Conservation (phyloP, 2,329 filamentous ascomycete species). For the Anthostomella pinea region DNA sequence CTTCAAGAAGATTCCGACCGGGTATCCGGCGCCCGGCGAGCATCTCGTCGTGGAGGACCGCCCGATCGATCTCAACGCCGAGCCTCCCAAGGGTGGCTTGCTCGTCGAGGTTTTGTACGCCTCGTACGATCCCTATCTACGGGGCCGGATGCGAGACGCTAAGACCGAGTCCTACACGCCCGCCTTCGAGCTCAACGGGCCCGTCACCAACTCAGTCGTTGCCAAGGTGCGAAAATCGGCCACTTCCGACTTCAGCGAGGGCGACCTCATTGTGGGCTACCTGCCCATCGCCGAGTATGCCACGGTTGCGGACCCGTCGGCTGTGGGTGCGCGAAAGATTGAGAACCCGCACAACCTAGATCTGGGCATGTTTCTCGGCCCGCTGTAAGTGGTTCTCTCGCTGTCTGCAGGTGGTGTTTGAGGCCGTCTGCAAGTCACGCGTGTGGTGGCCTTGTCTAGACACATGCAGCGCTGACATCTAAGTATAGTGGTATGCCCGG, state of each 20-base stretch:
- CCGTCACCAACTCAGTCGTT: conserved; percentile 58
- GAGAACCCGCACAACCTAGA: conserved; percentile 64
- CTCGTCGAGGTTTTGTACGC: conserved; percentile 63
- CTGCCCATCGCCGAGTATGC: conserved; percentile 62
- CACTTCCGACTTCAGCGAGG: conserved; percentile 56
- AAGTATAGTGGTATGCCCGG: conserved; percentile 82
- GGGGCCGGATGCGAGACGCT: conserved; percentile 62
- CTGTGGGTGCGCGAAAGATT: conserved; percentile 44
- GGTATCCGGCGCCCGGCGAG: conserved; percentile 61
- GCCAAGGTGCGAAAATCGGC: conserved; percentile 65
- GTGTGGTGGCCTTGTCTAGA: too few relatives aligned
- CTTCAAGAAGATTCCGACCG: conserved; percentile 61
- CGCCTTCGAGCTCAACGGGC: conserved; percentile 56
- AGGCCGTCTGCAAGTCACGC: too few relatives aligned
- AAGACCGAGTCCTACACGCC: conserved; percentile 59
- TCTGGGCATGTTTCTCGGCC: conserved; percentile 60
- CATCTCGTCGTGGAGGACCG: conserved; percentile 59
- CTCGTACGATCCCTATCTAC: conserved; percentile 72
- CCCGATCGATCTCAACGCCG: conserved; percentile 58
- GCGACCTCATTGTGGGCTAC: conserved; percentile 57
- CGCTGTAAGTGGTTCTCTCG: conserved; percentile 41
- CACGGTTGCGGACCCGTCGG: conserved; percentile 45
- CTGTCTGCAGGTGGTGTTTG: too few relatives aligned
- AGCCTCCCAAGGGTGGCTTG: conserved; percentile 54
- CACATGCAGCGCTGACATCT: too few relatives aligned